Percentiles rank a stretch among this genome's conserved stretches.
Evolutionary conservation across 257 asterid species (phyloP).

Genomic region (Ligustrum vulgare): DNA sequence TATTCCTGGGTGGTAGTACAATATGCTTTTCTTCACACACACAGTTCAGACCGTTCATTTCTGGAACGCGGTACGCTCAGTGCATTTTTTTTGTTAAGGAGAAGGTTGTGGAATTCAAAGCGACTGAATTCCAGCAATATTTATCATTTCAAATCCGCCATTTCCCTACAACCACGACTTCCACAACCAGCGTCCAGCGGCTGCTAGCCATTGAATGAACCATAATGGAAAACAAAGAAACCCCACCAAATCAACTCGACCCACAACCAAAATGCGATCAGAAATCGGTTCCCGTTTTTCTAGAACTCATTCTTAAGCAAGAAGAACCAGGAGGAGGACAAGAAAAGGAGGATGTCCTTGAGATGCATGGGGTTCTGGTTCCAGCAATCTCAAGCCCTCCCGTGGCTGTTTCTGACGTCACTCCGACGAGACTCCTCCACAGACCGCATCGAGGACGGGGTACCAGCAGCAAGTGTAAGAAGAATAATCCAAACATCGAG

Average conservation of each 20-base stretch:
- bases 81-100: not conserved
- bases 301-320: not conserved
- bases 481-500: constrained; percentile 36
- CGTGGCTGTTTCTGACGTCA: constrained; percentile 19
- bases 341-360: constrained; percentile 22
- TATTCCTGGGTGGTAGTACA: not conserved
- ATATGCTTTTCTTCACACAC: not conserved
- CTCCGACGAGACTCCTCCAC: constrained; percentile 30
- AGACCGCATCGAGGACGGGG: constrained; percentile 21
- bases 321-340: constrained; percentile 17
- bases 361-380: constrained; percentile 27
- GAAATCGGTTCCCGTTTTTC: not conserved
- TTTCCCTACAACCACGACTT: not conserved
- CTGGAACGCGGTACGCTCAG: not conserved
- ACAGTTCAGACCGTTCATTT: not conserved
- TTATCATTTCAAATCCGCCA: not conserved
- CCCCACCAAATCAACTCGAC: not conserved
- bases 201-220: not conserved
- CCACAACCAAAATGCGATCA: not conserved
- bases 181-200: not conserved
- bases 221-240: not conserved
- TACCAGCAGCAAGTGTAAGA: constrained; percentile 44
- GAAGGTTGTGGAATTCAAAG: not conserved
- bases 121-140: not conserved
- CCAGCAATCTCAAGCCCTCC: constrained; percentile 26